Base-by-base conservation (phyloP, 2,329 filamentous ascomycete species). In the Dothideomycetes sp. region DNA sequence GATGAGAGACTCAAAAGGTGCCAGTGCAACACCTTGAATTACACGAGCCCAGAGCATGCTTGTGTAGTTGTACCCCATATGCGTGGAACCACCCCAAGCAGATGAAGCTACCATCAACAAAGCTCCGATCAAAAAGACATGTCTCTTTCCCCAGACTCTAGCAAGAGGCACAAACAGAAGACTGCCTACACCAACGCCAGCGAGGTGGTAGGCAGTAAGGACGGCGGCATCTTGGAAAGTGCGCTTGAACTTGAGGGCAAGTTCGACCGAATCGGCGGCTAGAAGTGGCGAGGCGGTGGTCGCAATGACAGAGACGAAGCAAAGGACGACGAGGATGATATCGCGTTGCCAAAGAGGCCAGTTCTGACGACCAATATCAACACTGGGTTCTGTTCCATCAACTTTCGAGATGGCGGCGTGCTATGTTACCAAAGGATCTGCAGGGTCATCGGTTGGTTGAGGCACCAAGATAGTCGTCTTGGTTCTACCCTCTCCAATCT, bases 341-440 rank as follows among this genome's bases (percentile, higher is more conserved):
- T 95, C 88, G 57, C 87, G 84, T 51, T 76, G 76, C 83, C 84
- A 89, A 46, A 94, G 61, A 16, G 87, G 82, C 88, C 87, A 95
- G 53, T 84, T 84, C 76, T 81, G 55, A 31, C 25, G 18, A 37
- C 10, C 4, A 16, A 22, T n/a, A n/a, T n/a, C n/a, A n/a, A n/a
- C n/a, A n/a, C n/a, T n/a, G n/a, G n/a, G n/a, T n/a, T 42, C 23
- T 44, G 28, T 33, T 33, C 43, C 24, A 27, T 9, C 41, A 19
- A 44, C 27, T 36, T 31, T 44, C 12, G 23, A 34, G 28, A 19
- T 40, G 3, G 16, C 15, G 7, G 72, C 48, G 29, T 52, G 7
- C 9, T 13, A 18, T 20, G 63, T 45, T 70, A 80, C 76, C 50
- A 94, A 69, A 20, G 86, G 88, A 61, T 95, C 88, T 58, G 93